These are phyloP conservation scores for Colletotrichum filicis DNA, from an alignment of 2,329 filamentous ascomycete genomes.

Conservation along the genomic window DNA sequence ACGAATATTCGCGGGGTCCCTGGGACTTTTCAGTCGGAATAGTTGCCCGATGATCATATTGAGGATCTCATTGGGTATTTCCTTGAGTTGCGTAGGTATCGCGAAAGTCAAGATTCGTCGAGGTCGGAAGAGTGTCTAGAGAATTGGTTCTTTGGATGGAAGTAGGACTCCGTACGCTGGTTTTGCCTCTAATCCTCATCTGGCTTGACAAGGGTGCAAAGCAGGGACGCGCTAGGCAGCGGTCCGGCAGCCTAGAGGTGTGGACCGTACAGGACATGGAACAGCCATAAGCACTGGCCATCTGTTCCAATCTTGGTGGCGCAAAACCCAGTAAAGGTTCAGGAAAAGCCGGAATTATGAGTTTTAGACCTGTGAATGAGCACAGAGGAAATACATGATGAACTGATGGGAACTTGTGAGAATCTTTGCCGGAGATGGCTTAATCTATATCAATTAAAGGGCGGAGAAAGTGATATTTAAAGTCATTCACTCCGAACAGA, in stretches of 20 bases:
- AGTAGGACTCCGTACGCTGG: background rate
- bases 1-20: background rate
- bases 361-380: too few relatives aligned
- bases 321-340: too few relatives aligned
- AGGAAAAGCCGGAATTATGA: too few relatives aligned
- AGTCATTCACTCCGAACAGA: too few relatives aligned
- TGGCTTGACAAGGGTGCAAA: too few relatives aligned
- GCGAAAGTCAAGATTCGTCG: background rate
- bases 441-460: too few relatives aligned
- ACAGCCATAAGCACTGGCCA: background rate
- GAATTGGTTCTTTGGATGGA: background rate
- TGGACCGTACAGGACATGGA: background rate
- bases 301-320: too few relatives aligned
- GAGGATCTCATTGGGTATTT: background rate
- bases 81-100: accelerated
- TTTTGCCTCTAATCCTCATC: too few relatives aligned
- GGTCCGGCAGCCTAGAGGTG: background rate
- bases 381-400: too few relatives aligned
- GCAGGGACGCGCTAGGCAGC: background rate
- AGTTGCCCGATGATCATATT: background rate
- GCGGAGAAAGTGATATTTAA: too few relatives aligned
- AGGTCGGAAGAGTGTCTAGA: background rate
- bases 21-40: background rate
- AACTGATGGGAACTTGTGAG: too few relatives aligned
- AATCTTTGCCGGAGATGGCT: too few relatives aligned